phyloP scores from a whole-genome alignment of 2,329 filamentous ascomycete genomes.

The Neocucurbitaria cava region DNA sequence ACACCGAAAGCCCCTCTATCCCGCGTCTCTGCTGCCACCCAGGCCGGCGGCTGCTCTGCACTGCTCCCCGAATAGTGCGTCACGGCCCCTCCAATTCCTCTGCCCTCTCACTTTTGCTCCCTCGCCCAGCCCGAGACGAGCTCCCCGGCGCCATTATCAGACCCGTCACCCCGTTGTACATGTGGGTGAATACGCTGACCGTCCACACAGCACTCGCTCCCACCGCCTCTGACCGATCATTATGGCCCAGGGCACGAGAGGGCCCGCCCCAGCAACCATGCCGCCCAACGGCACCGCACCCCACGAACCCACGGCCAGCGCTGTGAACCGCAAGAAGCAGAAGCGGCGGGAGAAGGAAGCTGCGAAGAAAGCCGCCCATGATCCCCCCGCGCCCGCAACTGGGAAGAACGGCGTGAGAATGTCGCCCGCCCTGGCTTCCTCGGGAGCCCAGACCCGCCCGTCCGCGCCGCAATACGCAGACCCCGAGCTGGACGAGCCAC shows the following conservation, averaged over 20 bases:
- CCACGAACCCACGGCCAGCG: constrained; percentile 48
- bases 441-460: constrained; percentile 22
- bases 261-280: constrained; percentile 37
- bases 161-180: constrained; percentile 20
- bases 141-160: constrained; percentile 12
- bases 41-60: constrained; percentile 4
- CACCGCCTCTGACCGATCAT: constrained; percentile 5
- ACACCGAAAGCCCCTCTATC: constrained; percentile 3
- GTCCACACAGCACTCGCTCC: constrained; percentile 10
- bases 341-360: constrained; percentile 87
- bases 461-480: constrained; percentile 53
- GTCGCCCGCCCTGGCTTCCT: constrained; percentile 14
- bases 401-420: constrained; percentile 33
- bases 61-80: constrained; percentile 16
- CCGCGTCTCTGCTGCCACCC: constrained; percentile 6
- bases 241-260: constrained; percentile 48
- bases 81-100: constrained; percentile 23
- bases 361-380: constrained; percentile 62
- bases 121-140: constrained; percentile 8
- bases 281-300: constrained; percentile 51
- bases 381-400: constrained; percentile 31
- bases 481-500: constrained; percentile 53
- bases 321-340: constrained; percentile 91
- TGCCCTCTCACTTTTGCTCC: constrained; percentile 18
- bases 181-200: constrained; percentile 14